phyloP scores from a whole-genome alignment of 2,329 filamentous ascomycete species.

The Sporothrix variecibatus region DNA sequence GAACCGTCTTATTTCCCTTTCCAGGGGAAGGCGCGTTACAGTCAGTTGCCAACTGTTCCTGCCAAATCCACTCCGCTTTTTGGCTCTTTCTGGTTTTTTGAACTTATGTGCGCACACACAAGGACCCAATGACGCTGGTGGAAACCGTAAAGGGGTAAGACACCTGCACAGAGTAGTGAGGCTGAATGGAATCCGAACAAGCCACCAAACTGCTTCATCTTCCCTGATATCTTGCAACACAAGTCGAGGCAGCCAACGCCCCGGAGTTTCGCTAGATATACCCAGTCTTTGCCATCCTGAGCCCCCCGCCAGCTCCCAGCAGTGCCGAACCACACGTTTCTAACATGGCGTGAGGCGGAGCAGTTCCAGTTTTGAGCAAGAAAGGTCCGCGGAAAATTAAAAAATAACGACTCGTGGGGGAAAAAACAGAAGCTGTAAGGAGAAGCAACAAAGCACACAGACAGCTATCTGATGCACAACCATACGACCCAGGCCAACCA shows the following conservation, averaged over 20 bases:
- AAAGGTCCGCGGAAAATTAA: not conserved
- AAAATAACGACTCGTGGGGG: too few relatives aligned
- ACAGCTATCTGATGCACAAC: not conserved
- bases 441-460: not conserved
- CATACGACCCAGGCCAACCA: conserved; percentile 8
- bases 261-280: conserved; percentile 10
- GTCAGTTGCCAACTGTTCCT: not conserved
- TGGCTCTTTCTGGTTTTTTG: not conserved
- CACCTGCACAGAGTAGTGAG: not conserved
- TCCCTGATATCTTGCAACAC: not conserved
- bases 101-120: too few relatives aligned
- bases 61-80: not conserved
- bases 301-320: not conserved
- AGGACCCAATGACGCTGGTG: not conserved
- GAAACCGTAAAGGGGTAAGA: not conserved
- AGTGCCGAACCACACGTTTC: not conserved
- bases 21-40: not conserved
- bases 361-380: not conserved
- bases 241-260: conserved; percentile 3
- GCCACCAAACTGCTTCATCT: conserved; percentile 1
- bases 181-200: not conserved
- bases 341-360: conserved; percentile 21
- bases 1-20: conserved; percentile 22
- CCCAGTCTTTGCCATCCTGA: not conserved
- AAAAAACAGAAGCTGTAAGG: not conserved